Conservation (phyloP, 116 monocot genomes). For the Trichopus zeylanicus region DNA sequence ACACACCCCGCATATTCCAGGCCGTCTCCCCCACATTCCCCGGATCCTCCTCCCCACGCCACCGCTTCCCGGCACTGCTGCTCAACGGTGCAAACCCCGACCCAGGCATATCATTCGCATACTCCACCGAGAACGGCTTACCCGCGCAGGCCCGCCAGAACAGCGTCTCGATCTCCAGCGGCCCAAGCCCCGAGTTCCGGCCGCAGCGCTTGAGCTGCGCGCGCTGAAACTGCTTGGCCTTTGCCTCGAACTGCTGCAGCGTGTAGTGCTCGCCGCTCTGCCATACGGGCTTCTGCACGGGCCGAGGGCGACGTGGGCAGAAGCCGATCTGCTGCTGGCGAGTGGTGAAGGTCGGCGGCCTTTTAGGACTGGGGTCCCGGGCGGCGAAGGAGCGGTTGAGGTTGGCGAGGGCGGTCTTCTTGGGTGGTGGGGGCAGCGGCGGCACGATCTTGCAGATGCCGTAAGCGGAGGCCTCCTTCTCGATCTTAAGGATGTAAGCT, state of each 20-base stretch:
- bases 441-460: slow-evolving; percentile 99
- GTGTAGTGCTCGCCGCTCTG: slow-evolving; percentile 80
- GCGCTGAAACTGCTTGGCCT: slow-evolving; percentile 69
- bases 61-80: slow-evolving; percentile 6
- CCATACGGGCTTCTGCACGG: slow-evolving; percentile 85
- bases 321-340: slow-evolving; percentile 93
- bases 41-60: slow-evolving; percentile 30
- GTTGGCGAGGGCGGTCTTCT: slow-evolving; percentile 58
- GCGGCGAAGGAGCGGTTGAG: slow-evolving; percentile 61
- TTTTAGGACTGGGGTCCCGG: slow-evolving; percentile 11
- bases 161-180: slow-evolving; percentile 63
- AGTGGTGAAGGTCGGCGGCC: slow-evolving; percentile 56
- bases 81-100: slow-evolving; percentile 53
- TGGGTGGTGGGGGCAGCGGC: slow-evolving; percentile 59
- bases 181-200: slow-evolving; percentile 5
- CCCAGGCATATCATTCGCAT: slow-evolving; percentile 97
- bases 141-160: slow-evolving; percentile 83
- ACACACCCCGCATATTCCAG: slow-evolving; percentile 93
- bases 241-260: slow-evolving; percentile 75
- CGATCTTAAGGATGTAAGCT: slow-evolving; percentile 86
- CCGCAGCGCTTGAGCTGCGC: slow-evolving; percentile 34
- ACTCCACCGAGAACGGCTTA: slow-evolving; percentile 79
- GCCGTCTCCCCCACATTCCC: slow-evolving; percentile 75
- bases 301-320: slow-evolving; percentile 76
- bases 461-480: slow-evolving; percentile 58